These are phyloP conservation scores for Aspergillus egyptiacus DNA, from an alignment of 495 filamentous ascomycete species.

Conservation along the genomic window DNA sequence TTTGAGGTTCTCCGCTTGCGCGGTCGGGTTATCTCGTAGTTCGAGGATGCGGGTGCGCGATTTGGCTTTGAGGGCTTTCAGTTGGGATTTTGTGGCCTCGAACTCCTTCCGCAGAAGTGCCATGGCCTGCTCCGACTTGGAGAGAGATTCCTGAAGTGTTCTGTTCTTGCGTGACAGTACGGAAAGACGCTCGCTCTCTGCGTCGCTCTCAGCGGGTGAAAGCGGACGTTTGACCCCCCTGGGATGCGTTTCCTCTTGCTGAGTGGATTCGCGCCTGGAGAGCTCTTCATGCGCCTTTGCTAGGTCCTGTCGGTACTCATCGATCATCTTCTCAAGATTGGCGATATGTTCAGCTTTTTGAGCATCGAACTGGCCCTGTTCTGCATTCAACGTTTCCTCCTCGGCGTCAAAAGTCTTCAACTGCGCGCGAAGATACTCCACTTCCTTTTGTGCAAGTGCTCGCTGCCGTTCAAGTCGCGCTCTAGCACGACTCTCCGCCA, in stretches of 20 bases:
- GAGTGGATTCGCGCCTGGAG: constrained; percentile 49
- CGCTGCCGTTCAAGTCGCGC: constrained; percentile 79
- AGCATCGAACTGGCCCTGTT: constrained; percentile 63
- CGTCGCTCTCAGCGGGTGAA: constrained; percentile 60
- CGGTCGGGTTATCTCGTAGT: constrained; percentile 83
- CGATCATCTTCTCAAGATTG: constrained; percentile 77
- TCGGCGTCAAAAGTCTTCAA: constrained; percentile 87
- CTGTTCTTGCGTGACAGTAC: constrained; percentile 79
- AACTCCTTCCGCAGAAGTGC: constrained; percentile 69
- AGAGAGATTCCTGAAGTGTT: constrained; percentile 70
- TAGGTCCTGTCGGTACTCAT: constrained; percentile 81
- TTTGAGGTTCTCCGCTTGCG: constrained; percentile 76
- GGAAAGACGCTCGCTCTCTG: constrained; percentile 70
- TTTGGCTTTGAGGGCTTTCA: constrained; percentile 62
- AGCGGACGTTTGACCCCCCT: constrained; percentile 38
- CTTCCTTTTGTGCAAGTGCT: constrained; percentile 79
- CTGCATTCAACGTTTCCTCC: constrained; percentile 73
- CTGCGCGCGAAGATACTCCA: constrained; percentile 88
- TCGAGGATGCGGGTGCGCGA: constrained; percentile 81
- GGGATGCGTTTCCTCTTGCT: constrained; percentile 28
- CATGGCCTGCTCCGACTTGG: constrained; percentile 58
- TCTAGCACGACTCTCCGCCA: constrained; percentile 50
- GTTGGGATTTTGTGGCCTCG: constrained; percentile 61
- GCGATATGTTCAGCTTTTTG: constrained; percentile 69
- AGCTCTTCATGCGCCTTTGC: constrained; percentile 67